phyloP scores from a whole-genome alignment of 1,284 basidiomycete genomes.

The Porodaedalea pini region DNA sequence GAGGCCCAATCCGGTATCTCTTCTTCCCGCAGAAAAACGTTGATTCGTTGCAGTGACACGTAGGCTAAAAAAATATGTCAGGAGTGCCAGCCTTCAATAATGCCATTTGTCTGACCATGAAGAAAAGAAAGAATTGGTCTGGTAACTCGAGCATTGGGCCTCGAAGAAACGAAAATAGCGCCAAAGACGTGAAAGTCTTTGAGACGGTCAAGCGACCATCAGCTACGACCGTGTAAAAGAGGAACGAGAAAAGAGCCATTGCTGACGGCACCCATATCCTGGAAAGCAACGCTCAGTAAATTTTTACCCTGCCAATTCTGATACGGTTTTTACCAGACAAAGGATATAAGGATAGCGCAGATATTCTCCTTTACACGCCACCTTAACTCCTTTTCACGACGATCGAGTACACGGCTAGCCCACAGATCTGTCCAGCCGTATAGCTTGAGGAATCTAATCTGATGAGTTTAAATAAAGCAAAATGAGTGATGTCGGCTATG shows the following conservation, averaged over 20 bases:
- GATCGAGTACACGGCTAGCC: constrained; percentile 46
- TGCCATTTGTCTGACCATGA: constrained; percentile 41
- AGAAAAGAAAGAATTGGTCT: constrained; percentile 60
- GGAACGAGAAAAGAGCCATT: constrained; percentile 57
- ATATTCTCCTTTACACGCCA: constrained; percentile 66
- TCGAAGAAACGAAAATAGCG: constrained; percentile 62
- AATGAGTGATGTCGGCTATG: background rate
- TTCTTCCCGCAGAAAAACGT: constrained; percentile 55
- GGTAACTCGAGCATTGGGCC: constrained; percentile 62
- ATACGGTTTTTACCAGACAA: constrained; percentile 50
- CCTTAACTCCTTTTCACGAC: constrained; percentile 53
- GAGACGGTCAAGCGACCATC: constrained; percentile 58
- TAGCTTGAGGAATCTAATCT: constrained; percentile 64
- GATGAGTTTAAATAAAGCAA: too few relatives aligned
- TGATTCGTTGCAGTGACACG: constrained; percentile 68
- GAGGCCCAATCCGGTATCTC: constrained; percentile 69
- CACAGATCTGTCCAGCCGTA: constrained; percentile 68
- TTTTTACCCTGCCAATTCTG: background rate
- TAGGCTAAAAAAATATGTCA: constrained; percentile 41
- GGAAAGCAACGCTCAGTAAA: constrained; percentile 4
- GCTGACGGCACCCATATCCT: constrained; percentile 73
- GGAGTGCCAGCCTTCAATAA: background rate
- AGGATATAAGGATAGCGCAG: constrained; percentile 53
- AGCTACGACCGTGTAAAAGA: constrained; percentile 62
- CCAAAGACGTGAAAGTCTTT: constrained; percentile 65